Percentiles rank a stretch among this genome's conserved stretches.
Conservation (phyloP, 176 grass and related monocot species). For the Oryza australiensis region DNA sequence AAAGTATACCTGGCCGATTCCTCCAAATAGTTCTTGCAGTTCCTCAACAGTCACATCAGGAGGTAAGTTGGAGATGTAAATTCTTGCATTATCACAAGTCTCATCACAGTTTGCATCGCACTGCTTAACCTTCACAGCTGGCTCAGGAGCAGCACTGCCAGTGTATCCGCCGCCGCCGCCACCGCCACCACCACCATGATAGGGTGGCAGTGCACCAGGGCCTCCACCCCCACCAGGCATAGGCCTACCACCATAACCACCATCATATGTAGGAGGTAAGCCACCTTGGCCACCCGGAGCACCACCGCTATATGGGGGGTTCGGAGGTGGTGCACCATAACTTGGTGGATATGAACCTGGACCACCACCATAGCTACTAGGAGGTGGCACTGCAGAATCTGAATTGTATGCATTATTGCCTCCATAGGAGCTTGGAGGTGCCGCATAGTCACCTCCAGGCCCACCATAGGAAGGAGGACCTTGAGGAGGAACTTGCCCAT, state of each 20-base stretch:
- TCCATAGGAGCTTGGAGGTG: constrained; percentile 67
- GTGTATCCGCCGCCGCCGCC: constrained; percentile 39
- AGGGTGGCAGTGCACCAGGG: constrained; percentile 42
- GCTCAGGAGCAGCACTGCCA: constrained; percentile 42
- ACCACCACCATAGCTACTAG: constrained; percentile 64
- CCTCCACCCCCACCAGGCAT: constrained; percentile 53
- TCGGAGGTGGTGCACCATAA: constrained; percentile 71
- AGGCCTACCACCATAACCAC: constrained; percentile 59
- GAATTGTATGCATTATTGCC: constrained; percentile 57
- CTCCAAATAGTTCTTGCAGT: constrained; percentile 91
- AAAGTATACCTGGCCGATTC: constrained; percentile 82
- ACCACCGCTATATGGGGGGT: constrained; percentile 51
- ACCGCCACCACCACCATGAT: constrained; percentile 40
- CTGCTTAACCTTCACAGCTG: constrained; percentile 68
- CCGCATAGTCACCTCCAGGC: constrained; percentile 50
- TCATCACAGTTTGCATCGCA: constrained; percentile 93
- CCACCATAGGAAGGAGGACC: constrained; percentile 64
- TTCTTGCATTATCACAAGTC: constrained; percentile 90
- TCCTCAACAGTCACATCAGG: constrained; percentile 92
- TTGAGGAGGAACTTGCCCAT: constrained; percentile 62
- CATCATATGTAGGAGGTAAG: constrained; percentile 64
- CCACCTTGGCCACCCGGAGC: constrained; percentile 45
- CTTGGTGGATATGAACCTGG: constrained; percentile 75
- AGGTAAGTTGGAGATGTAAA: constrained; percentile 99
- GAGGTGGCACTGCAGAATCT: constrained; percentile 72